Percentiles rank a stretch among this genome's conserved stretches.
phyloP scores from a whole-genome alignment of 257 asterid species.

The Lycium barbarum region DNA sequence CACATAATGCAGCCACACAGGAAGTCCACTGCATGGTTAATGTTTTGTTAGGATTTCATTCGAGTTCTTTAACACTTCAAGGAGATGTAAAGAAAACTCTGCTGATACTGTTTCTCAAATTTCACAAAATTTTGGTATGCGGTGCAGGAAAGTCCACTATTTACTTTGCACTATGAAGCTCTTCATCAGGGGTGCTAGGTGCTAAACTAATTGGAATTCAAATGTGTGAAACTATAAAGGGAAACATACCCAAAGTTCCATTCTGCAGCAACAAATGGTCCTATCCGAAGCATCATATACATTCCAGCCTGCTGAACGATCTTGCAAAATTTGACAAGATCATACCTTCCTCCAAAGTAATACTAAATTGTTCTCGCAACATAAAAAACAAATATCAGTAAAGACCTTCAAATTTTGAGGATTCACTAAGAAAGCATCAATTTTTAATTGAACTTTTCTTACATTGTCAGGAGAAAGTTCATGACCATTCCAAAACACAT shows the following conservation, averaged over 20 bases:
- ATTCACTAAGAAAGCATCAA: background rate
- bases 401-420: background rate
- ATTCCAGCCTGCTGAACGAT: constrained; percentile 75
- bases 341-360: constrained; percentile 91
- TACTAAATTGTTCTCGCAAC: constrained; percentile 50
- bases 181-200: background rate
- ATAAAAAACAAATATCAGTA: background rate
- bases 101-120: background rate
- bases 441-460: constrained; percentile 31
- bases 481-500: constrained; percentile 95
- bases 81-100: background rate
- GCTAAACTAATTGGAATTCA: background rate
- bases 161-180: background rate
- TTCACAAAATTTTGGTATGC: constrained; percentile 10
- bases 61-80: background rate
- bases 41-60: constrained; percentile 30
- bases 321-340: constrained; percentile 81
- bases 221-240: background rate
- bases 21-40: constrained; percentile 71
- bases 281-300: constrained; percentile 88
- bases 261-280: constrained; percentile 94
- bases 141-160: background rate
- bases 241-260: constrained; percentile 85
- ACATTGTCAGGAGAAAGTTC: constrained; percentile 84
- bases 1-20: constrained; percentile 94